These are phyloP conservation scores for Tolypocladium nubicola DNA, from an alignment of 2,329 filamentous ascomycete species.

Conservation along the genomic window DNA sequence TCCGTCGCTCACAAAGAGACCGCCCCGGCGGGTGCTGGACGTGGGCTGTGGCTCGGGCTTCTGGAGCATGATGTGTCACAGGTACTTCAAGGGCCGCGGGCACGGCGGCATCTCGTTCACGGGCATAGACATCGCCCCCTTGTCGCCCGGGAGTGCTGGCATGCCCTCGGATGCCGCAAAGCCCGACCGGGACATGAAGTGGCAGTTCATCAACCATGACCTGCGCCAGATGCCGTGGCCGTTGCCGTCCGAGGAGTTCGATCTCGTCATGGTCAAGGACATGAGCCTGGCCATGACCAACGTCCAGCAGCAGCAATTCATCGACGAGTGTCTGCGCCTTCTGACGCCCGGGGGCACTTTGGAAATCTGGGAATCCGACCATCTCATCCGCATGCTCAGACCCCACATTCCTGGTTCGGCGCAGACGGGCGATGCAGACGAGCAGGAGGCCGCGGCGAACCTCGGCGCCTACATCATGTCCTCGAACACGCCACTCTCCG, in stretches of 20 bases:
- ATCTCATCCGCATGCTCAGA: constrained; percentile 70
- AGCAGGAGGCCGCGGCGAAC: constrained; percentile 53
- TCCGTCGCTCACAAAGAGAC: constrained; percentile 51
- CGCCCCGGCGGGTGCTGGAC: constrained; percentile 72
- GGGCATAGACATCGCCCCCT: constrained; percentile 69
- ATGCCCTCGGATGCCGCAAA: constrained; percentile 30
- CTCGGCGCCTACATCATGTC: constrained; percentile 78
- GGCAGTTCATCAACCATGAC: constrained; percentile 84
- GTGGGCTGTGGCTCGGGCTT: constrained; percentile 80
- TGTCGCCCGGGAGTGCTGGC: constrained; percentile 38
- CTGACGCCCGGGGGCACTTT: constrained; percentile 68
- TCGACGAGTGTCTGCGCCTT: constrained; percentile 68
- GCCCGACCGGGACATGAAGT: constrained; percentile 64
- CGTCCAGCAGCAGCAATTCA: constrained; percentile 40
- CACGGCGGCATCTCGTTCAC: constrained; percentile 64
- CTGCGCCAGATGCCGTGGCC: constrained; percentile 66
- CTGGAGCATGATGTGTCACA: constrained; percentile 83
- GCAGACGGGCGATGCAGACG: constrained; percentile 29
- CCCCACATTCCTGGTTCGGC: constrained; percentile 56
- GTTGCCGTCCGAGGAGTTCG: constrained; percentile 70
- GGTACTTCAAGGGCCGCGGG: constrained; percentile 61
- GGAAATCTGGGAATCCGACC: constrained; percentile 86
- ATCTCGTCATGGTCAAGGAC: constrained; percentile 84
- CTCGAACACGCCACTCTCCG: constrained; percentile 69
- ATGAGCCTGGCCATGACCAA: constrained; percentile 56